A percentile compares a stretch with the other conserved stretches of the same genome.
Evolutionary conservation across 2,329 filamentous ascomycete species (phyloP).

Genomic region (Talaromyces sp.): DNA sequence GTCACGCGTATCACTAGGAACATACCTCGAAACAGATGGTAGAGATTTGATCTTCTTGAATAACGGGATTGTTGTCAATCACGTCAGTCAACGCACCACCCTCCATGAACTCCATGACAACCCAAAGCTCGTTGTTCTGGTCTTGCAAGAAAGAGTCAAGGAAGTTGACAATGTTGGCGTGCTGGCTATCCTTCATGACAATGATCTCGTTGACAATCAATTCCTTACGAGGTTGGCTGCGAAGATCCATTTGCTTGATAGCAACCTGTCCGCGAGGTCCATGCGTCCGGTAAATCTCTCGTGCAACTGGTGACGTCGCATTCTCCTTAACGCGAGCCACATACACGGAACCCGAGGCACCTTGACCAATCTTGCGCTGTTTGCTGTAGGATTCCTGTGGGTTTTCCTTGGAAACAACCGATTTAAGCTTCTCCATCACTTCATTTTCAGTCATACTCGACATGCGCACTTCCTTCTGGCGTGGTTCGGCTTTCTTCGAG

Average conservation of each 20-base stretch:
- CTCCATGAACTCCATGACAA: slow-evolving; percentile 99
- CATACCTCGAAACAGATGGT: slow-evolving; percentile 94
- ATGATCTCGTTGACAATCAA: slow-evolving; percentile 99
- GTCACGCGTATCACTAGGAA: slow-evolving; percentile 10
- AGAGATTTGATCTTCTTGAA: slow-evolving; percentile 95
- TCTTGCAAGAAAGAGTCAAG: slow-evolving; percentile 94
- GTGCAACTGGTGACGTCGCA: slow-evolving; percentile 75
- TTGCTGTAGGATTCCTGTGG: slow-evolving; percentile 95
- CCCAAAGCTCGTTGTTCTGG: slow-evolving; percentile 94
- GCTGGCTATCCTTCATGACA: slow-evolving; percentile 99
- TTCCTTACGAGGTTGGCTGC: slow-evolving; percentile 95
- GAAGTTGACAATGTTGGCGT: slow-evolving; percentile 99
- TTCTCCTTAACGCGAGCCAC: slow-evolving; percentile 92
- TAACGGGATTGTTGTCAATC: slow-evolving; percentile 93
- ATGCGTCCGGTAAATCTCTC: slow-evolving; percentile 73
- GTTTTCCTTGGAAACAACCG: slow-evolving; percentile 93
- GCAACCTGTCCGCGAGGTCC: slow-evolving; percentile 85
- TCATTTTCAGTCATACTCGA: slow-evolving; percentile 96
- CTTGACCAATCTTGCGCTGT: slow-evolving; percentile 99
- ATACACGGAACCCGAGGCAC: slow-evolving; percentile 95
- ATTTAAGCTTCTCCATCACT: slow-evolving; percentile 92
- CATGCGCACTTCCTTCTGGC: slow-evolving; percentile 93
- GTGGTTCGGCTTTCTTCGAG: slow-evolving; percentile 72
- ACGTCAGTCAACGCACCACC: slow-evolving; percentile 96
- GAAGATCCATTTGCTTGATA: slow-evolving; percentile 99